Conservation (phyloP, 768 basidiomycete species). For the Termitomyces sp. region DNA sequence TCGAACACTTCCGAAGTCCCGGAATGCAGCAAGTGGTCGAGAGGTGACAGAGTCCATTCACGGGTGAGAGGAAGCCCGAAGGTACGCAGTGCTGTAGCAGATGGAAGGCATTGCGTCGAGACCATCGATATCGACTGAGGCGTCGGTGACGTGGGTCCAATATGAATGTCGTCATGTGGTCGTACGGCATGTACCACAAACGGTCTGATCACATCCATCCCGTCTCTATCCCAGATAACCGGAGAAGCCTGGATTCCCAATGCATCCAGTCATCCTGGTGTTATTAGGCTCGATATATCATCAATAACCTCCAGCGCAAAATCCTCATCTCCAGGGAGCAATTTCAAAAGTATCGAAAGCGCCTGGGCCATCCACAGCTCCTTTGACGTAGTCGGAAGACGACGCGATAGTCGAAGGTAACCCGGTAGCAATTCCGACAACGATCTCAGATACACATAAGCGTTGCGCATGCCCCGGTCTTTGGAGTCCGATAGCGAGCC, state of each 20-base stretch:
- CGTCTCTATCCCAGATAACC: conserved; percentile 50
- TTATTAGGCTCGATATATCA: conserved; percentile 37
- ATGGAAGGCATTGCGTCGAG: conserved; percentile 53
- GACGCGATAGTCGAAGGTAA: conserved; percentile 60
- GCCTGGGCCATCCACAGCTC: conserved; percentile 70
- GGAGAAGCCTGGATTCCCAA: conserved; percentile 35
- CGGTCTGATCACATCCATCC: conserved; percentile 51
- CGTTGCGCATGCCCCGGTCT: conserved; percentile 18
- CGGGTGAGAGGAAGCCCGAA: conserved; percentile 46
- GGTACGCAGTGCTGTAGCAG: conserved; percentile 22
- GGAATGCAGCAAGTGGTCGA: conserved; percentile 82
- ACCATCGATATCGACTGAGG: conserved; percentile 54
- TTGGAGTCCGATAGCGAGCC: conserved; percentile 35
- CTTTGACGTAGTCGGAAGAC: conserved; percentile 52
- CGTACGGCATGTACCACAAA: conserved; percentile 54
- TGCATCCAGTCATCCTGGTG: conserved; percentile 37
- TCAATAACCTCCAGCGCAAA: conserved; percentile 42
- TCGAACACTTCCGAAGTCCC: conserved; percentile 69
- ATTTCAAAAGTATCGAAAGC: conserved; percentile 49
- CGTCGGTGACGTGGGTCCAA: conserved; percentile 52
- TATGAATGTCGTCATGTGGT: conserved; percentile 37
- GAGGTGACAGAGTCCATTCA: conserved; percentile 69
- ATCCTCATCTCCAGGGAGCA: conserved; percentile 78
- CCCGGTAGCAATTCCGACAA: conserved; percentile 51
- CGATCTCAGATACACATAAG: conserved; percentile 45